These are phyloP conservation scores for Gynochthodes officinalis DNA, from an alignment of 257 asterid species.

Conservation along the genomic window DNA sequence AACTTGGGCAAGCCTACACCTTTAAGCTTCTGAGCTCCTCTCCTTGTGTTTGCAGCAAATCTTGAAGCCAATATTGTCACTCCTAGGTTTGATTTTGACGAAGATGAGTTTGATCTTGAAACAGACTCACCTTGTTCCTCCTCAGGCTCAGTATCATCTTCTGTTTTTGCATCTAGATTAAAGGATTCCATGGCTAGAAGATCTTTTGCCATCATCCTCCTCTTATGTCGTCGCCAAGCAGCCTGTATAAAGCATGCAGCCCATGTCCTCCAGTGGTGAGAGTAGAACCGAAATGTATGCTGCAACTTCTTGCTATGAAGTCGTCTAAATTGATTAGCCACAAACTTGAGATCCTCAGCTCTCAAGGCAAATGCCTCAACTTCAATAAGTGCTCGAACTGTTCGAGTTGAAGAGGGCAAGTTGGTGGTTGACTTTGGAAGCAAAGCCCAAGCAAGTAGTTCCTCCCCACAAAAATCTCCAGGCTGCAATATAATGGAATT, in stretches of 20 bases:
- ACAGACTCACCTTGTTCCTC: conserved; percentile 29
- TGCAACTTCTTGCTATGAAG: conserved; percentile 94
- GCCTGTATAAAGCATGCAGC: conserved; percentile 91
- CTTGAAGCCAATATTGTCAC: conserved; percentile 80
- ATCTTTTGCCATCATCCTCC: conserved; percentile 59
- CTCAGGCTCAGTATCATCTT: conserved; percentile 32
- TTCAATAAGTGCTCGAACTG: conserved; percentile 77
- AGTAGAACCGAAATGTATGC: conserved; percentile 87
- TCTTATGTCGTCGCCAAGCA: conserved; percentile 77
- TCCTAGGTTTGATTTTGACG: conserved; percentile 49
- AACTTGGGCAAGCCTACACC: conserved; percentile 61
- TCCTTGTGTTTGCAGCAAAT: conserved; percentile 84
- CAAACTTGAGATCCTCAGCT: conserved; percentile 91
- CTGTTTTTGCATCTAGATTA: conserved; percentile 30
- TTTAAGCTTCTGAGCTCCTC: conserved; percentile 82
- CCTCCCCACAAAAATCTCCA: conserved; percentile 96
- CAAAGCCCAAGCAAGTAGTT: conserved; percentile 92
- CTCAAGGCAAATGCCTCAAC: conserved; percentile 87
- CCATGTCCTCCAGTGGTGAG: conserved; percentile 98
- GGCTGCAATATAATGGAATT: conserved; percentile 70
- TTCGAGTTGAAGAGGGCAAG: conserved; percentile 83
- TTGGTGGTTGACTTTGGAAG: conserved; percentile 73
- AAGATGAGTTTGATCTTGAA: conserved; percentile 28
- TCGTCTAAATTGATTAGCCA: conserved; percentile 84
- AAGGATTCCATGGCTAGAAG: conserved; percentile 67